Evolutionary conservation across 352 stramenopile genomes (phyloP), one percentile per base, ranked within the genome.

Genomic region (Albugo laibachii): DNA sequence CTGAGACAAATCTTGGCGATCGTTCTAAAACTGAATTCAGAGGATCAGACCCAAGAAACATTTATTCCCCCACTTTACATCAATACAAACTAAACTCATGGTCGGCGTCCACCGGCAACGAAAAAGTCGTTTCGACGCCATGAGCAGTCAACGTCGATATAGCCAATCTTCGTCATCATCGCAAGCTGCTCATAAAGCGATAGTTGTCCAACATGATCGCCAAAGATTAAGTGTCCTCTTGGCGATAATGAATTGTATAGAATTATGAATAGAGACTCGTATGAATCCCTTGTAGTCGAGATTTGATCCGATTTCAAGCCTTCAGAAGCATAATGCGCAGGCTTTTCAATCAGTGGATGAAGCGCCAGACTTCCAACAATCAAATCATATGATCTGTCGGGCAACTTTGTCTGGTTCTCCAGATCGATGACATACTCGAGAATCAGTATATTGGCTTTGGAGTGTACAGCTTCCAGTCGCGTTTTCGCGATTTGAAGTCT

Each of bases 81-180:
- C 27, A 41, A 45, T 53, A 45, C 48, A 18, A 16, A 46, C 10
- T 35, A 54, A 37, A 21, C 14, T 15, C n/a, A 34, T 43, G 71
- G 66, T 24, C 65, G 69, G 4, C 67, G 62, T 2, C 59, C 75
- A 16, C 75, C 72, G 5, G 70, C 63, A 14, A 85, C 69, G 36
- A 88, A 88, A 36, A 72, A 85, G 36, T 83, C 75, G n/a, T 54
- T 51, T 48, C 83, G 60, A 21, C 75, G 59, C 75, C 75, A 88
- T 35, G 72, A 64, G 24, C 72, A 80, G 49, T 85, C 75, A 1
- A 88, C 65, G 47, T 88, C 72, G 34, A 71, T 56, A 49, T 84
- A 88, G 0, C 75, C 75, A 1, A 67, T 64, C 6, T 47, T 56
- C n/a, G 61, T 50, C 35, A 88, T 61, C 5, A 62, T 34, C 48